Percentiles rank a stretch among this genome's conserved stretches.
Conservation (phyloP, 805 yeast genomes). For the Hanseniaspora vineae region DNA sequence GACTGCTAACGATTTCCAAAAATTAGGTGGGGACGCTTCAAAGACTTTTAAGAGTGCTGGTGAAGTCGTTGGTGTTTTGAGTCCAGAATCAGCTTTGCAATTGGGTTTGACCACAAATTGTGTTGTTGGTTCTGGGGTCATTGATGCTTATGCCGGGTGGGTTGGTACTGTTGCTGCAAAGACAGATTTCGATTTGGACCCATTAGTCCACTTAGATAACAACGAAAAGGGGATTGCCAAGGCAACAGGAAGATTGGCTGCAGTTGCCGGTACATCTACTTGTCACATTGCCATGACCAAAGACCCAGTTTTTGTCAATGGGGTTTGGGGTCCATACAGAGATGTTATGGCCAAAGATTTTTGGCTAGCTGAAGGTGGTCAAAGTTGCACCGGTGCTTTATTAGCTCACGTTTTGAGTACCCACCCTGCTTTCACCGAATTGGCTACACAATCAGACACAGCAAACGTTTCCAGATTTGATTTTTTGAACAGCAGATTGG, state of each 20-base stretch:
- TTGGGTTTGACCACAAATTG: slow-evolving; percentile 72
- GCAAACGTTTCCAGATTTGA: slow-evolving; percentile 70
- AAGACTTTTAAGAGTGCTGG: slow-evolving; percentile 68
- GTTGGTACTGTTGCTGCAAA: slow-evolving; percentile 94
- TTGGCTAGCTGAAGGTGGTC: slow-evolving; percentile 99
- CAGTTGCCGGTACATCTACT: slow-evolving; percentile 97
- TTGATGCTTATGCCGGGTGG: slow-evolving; percentile 99
- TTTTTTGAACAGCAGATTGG: slow-evolving; percentile 63
- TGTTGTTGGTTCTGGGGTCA: slow-evolving; percentile 88
- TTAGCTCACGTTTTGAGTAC: slow-evolving; percentile 76
- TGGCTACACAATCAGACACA: slow-evolving; percentile 53
- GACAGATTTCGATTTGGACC: slow-evolving; percentile 43
- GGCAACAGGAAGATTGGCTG: slow-evolving; percentile 81
- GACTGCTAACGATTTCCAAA: slow-evolving; percentile 58
- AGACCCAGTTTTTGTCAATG: slow-evolving; percentile 80
- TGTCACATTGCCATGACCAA: slow-evolving; percentile 85
- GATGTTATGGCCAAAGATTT: slow-evolving; percentile 81
- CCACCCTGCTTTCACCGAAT: slow-evolving; percentile 77
- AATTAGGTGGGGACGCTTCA: slow-evolving; percentile 55
- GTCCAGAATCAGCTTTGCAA: slow-evolving; percentile 56
- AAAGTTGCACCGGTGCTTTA: slow-evolving; percentile 90
- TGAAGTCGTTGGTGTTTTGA: slow-evolving; percentile 68
- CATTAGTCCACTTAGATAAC: slow-evolving; percentile 36
- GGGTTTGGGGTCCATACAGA: slow-evolving; percentile 98
- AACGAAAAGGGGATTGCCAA: slow-evolving; percentile 36